Evolutionary conservation across 192 early-diverging fungal genomes (phyloP).

Genomic region (Backusella morwellensis): DNA sequence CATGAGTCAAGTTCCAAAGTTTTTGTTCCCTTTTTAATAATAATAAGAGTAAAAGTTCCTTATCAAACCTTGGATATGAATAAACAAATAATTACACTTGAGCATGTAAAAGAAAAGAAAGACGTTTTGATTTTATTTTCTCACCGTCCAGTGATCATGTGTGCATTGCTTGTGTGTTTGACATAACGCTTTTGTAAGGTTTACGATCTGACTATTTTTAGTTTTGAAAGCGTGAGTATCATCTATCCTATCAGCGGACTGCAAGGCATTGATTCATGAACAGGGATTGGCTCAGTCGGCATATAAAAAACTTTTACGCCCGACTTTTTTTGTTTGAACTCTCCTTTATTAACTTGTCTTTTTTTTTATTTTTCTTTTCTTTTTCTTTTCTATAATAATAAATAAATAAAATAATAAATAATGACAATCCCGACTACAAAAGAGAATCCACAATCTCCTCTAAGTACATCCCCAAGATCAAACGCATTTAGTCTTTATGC

Average conservation of each 20-base stretch:
- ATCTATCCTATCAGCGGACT: slow-evolving; percentile 3
- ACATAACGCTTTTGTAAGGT: background rate
- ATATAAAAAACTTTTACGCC: background rate
- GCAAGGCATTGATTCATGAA: background rate
- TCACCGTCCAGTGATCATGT: background rate
- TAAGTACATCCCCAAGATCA: slow-evolving; percentile 8
- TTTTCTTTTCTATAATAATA: background rate
- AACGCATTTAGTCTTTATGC: slow-evolving; percentile 12
- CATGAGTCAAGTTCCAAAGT: background rate
- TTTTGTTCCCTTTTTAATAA: background rate
- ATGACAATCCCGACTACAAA: background rate
- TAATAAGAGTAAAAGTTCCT: background rate
- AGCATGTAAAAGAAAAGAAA: no score
- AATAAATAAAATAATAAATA: background rate
- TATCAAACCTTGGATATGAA: background rate
- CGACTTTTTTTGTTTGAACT: background rate
- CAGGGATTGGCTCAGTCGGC: background rate
- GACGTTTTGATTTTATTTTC: background rate
- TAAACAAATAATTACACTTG: background rate
- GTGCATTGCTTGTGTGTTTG: background rate
- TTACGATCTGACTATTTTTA: slow-evolving; percentile 6
- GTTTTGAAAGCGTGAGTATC: slow-evolving; percentile 5
- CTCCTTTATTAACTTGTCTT: background rate
- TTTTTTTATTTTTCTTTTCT: background rate
- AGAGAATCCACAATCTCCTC: background rate